Evolutionary conservation across 1,284 basidiomycete genomes (phyloP), one percentile per base, ranked within the genome.

Genomic region (Uromyces viciae-fabae): DNA sequence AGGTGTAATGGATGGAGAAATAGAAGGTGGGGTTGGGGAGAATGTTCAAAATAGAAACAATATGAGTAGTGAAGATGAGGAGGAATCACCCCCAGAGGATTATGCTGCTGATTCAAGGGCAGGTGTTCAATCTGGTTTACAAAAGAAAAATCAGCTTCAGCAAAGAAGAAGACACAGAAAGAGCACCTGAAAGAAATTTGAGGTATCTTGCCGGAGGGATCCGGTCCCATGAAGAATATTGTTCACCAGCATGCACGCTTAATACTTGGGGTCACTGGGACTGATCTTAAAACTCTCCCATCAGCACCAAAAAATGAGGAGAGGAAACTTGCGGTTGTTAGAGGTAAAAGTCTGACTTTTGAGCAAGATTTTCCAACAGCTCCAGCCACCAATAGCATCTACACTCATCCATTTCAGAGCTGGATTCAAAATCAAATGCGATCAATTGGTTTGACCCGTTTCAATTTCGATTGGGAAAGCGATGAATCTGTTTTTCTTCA

Each of bases 401-500:
- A 72, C 19, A 54, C 43, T 3, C 17, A 72, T 22, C 46, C 69
- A 22, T 72, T 36, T 22, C 49, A 56, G 49, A 72, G 69, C 49
- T 72, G 69, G 69, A 22, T 72, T 38, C 49, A 72, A 54, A 72
- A 33, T 22, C 69, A 72, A 46, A 19, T 72, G 15, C 2, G 69
- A 11, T 28, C 49, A 49, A 33, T 72, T 1, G 69, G 69, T 19
- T 31, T 72, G 22, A 72, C 69, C 28, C 49, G 49, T 14, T 72
- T 72, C 49, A 72, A 25, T 22, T 72, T 72, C 38, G 28, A 72
- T 49, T 72, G 43, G 69, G 49, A 46, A 56, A 72, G 43, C 31
- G 33, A 72, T 72, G 69, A 49, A 72, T 38, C 7, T 54, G 7
- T 2, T 72, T 1, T 72, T 72, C 49, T 72, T 52, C 54, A 43